Evolutionary conservation across 495 filamentous ascomycete species (phyloP).

Genomic region (Penicillium manginii): DNA sequence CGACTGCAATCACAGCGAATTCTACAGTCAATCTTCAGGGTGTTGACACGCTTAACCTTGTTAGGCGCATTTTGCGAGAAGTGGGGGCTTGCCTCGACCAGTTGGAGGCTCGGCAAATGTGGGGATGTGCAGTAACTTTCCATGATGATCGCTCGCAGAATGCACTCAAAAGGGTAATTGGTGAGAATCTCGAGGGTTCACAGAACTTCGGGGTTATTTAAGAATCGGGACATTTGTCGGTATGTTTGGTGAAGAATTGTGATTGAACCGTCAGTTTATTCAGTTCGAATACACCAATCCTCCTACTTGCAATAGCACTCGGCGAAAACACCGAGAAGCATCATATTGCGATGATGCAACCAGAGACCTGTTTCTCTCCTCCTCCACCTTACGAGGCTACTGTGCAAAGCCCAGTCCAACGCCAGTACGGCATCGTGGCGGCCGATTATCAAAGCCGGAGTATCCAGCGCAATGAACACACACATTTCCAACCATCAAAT

Average conservation of each 20-base stretch:
- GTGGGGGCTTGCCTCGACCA: background rate
- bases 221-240: background rate
- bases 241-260: too few species aligned
- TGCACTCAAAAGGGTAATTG: constrained; percentile 3
- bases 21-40: background rate
- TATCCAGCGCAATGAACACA: background rate
- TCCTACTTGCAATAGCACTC: background rate
- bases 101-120: background rate
- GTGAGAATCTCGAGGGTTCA: background rate
- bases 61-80: constrained; percentile 4
- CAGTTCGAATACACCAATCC: background rate
- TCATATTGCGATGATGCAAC: background rate
- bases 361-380: background rate
- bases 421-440: background rate
- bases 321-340: background rate
- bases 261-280: too few species aligned
- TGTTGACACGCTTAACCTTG: background rate
- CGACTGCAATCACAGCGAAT: background rate
- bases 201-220: background rate
- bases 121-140: background rate
- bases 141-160: constrained; percentile 4
- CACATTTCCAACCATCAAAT: background rate
- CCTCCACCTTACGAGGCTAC: background rate
- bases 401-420: background rate
- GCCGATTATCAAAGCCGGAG: background rate